Base-by-base conservation (phyloP, 148 eudicot species). In the Arbutus unedo region DNA sequence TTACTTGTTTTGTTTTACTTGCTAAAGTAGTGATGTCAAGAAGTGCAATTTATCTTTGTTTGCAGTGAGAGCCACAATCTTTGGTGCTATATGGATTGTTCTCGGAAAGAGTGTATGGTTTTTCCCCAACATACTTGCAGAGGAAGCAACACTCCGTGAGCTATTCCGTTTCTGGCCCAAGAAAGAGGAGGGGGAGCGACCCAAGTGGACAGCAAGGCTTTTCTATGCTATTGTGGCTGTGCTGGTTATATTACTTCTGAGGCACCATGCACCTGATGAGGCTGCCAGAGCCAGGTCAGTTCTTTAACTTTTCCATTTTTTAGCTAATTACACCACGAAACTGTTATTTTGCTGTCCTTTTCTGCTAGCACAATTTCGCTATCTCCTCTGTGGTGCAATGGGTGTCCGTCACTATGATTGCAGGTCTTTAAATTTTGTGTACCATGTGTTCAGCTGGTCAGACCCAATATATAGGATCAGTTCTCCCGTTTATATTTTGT, bases 181-280 rank as follows among this genome's bases (percentile, higher is more conserved):
- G 85, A 94, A 92, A 84, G 99, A 96, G 67, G 99, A 96, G 83
- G 99, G 83, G 78, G 99, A 94, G 82, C 85, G 90, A 76, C 98
- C 99, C 4, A 96, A 94, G 81, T 94, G 97, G 98, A 94, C 99
- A 15, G 91, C 93, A 48, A 83, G 99, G 85, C 90, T 96, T 79
- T 94, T 96, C 85, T 96, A 85, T 86, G 90, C 97, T 54, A 15
- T 89, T n/a, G 86, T 92, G 45, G 87, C 95, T 83, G 88, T 89
- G 78, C 83, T 92, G 55, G 91, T 86, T 80, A 90, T 96, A 83
- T 71, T 91, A 76, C 82, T 96, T 74, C 80, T 94, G 88, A 94
- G 98, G 88, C 99, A 96, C 86, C 99, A 94, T 93, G 99, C 98
- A 83, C 98, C 99, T 79, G 99, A 96, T 88, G 99, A 96, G 87